Conservation (phyloP, 768 basidiomycete genomes). For the Kwoniella bestiolae region DNA sequence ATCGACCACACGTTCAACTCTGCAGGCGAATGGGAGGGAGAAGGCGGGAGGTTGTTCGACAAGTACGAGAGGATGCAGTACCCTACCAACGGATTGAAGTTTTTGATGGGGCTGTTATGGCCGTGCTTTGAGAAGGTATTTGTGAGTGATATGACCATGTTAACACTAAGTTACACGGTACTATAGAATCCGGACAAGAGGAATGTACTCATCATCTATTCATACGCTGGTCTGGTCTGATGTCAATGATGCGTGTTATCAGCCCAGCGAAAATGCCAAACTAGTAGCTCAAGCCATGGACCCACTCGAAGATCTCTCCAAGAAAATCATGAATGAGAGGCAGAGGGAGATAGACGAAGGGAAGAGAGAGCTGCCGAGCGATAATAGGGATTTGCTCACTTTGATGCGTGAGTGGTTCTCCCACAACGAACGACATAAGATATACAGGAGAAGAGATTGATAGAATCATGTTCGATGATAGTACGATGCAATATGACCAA, state of each 20-base stretch:
- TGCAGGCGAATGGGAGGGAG: constrained; percentile 22
- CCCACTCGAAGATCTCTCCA: constrained; percentile 29
- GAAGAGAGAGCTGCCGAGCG: constrained; percentile 16
- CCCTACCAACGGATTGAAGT: constrained; percentile 12
- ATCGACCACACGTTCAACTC: constrained; percentile 29
- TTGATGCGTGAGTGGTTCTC: constrained; percentile 30
- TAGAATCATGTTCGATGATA: not conserved
- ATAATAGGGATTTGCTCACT: constrained; percentile 30
- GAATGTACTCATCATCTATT: too few relatives aligned
- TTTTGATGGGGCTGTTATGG: constrained; percentile 17
- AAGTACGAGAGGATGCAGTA: constrained; percentile 33
- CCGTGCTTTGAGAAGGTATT: constrained; percentile 27
- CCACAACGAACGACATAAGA: not conserved
- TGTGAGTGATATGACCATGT: constrained; percentile 17
- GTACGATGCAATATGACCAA: constrained; percentile 30
- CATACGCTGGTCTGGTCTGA: too few relatives aligned
- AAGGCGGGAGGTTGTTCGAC: constrained; percentile 25
- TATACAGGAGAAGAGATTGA: not conserved
- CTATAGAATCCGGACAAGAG: too few relatives aligned
- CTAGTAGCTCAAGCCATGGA: constrained; percentile 25
- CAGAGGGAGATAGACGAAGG: constrained; percentile 29
- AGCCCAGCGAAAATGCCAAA: constrained; percentile 29
- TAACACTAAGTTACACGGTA: not conserved
- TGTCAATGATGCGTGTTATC: not conserved
- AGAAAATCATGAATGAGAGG: constrained; percentile 20